A percentile compares a stretch with the other conserved stretches of the same genome.
Conservation (phyloP, 345 rosid species). For the Noccaea bulbosa region DNA sequence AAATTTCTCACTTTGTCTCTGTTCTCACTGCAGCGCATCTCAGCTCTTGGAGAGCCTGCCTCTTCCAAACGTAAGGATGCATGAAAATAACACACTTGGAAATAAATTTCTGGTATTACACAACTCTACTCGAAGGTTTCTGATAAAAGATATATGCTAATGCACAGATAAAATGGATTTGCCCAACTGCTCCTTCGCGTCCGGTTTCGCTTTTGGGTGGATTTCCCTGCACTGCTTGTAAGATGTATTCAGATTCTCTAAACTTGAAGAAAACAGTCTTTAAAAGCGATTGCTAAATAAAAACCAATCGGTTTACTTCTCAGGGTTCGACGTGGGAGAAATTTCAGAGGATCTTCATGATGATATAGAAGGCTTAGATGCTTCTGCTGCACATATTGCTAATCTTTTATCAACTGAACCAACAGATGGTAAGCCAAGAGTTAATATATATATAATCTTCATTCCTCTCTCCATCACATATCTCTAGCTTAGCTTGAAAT, state of each 20-base stretch:
- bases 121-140: conserved; percentile 10
- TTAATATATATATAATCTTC: conserved; percentile 1
- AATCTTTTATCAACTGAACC: conserved; percentile 78
- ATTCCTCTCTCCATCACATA: conserved; percentile 2
- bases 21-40: conserved; percentile 61
- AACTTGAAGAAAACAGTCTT: conserved; percentile 8
- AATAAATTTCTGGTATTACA: neutral
- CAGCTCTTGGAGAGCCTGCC: conserved; percentile 72
- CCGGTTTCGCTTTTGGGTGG: conserved; percentile 74
- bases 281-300: neutral
- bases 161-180: conserved; percentile 79
- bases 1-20: conserved; percentile 13
- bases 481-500: conserved; percentile 30
- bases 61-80: conserved; percentile 65
- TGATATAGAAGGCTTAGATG: conserved; percentile 79
- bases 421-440: conserved; percentile 54
- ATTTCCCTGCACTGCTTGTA: conserved; percentile 81
- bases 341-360: conserved; percentile 68
- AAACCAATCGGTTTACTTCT: conserved; percentile 18
- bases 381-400: conserved; percentile 79
- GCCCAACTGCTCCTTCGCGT: conserved; percentile 83
- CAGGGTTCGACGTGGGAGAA: conserved; percentile 80
- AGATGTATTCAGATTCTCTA: conserved; percentile 39
- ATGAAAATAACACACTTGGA: neutral
- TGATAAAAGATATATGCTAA: conserved; percentile 7